phyloP scores from a whole-genome alignment of 148 eudicot genomes.

The Suaeda aralocaspica region DNA sequence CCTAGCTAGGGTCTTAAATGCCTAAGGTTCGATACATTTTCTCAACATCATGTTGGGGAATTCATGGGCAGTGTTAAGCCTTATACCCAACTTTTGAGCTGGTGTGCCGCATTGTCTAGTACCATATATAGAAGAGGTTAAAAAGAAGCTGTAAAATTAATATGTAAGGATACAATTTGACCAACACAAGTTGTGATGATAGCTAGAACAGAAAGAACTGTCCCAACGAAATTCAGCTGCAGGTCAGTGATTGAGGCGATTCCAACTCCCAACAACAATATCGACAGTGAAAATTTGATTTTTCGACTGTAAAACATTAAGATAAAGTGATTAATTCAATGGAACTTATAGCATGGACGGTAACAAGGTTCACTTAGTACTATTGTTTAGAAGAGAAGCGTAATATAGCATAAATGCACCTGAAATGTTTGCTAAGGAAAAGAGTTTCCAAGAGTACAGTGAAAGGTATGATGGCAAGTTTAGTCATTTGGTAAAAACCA shows the following conservation, averaged over 20 bases:
- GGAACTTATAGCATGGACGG: background rate
- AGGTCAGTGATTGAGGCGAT: conserved; percentile 86
- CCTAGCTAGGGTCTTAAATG: no score
- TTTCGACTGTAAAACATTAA: conserved; percentile 50
- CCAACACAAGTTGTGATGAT: conserved; percentile 85
- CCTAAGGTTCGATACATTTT: no score
- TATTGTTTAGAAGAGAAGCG: no score
- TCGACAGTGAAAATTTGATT: conserved; percentile 60
- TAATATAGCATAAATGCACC: conserved; percentile 40
- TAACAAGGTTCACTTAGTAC: no score
- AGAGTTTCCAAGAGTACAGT: conserved; percentile 82
- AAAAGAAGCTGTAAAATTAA: no score
- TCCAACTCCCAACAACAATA: conserved; percentile 82
- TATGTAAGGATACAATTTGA: conserved; percentile 69
- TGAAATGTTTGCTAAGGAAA: conserved; percentile 85
- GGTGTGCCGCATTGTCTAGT: background rate
- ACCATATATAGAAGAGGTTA: no score
- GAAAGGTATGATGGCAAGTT: conserved; percentile 90
- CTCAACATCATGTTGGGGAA: no score
- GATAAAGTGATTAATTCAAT: background rate
- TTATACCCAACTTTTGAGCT: background rate
- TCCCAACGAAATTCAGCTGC: conserved; percentile 80
- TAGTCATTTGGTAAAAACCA: conserved; percentile 95
- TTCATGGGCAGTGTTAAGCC: no score
- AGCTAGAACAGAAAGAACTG: conserved; percentile 76